Conservation (phyloP, 192 early-diverging fungal species). For the Globomyces pollinis-pini region DNA sequence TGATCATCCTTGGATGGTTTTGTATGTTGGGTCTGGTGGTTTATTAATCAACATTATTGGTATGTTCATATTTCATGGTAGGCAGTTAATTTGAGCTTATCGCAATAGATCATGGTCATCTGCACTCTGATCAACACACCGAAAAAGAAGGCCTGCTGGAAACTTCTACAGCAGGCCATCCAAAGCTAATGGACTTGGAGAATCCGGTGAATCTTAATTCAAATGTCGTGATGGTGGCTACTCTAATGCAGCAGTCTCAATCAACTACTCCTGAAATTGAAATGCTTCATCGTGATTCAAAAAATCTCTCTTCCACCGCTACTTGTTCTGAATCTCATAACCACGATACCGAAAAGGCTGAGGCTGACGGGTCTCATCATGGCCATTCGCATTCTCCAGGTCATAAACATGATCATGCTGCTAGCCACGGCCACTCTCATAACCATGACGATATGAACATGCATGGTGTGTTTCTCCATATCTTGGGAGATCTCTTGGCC, state of each 20-base stretch:
- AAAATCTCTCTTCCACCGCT: not conserved
- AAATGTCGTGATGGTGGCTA: slow-evolving; percentile 9
- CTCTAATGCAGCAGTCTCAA: not conserved
- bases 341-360: not conserved
- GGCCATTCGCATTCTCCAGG: slow-evolving; percentile 24
- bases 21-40: slow-evolving; percentile 72
- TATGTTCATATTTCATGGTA: slow-evolving; percentile 68
- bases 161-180: not conserved
- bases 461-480: slow-evolving; percentile 79
- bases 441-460: slow-evolving; percentile 50
- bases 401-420: slow-evolving; percentile 39
- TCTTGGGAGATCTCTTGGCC: slow-evolving; percentile 82
- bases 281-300: not conserved
- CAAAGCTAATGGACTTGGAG: not conserved
- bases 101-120: slow-evolving; percentile 38
- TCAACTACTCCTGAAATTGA: not conserved
- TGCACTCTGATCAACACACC: not conserved
- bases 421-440: slow-evolving; percentile 41
- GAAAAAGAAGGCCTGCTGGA: not conserved
- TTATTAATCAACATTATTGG: slow-evolving; percentile 73
- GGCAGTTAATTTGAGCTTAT: no score
- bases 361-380: slow-evolving; percentile 11
- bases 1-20: slow-evolving; percentile 61
- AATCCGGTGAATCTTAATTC: not conserved
- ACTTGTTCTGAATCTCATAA: not conserved